phyloP scores from a whole-genome alignment of 768 basidiomycete species.

The Tricholoma terreum region DNA sequence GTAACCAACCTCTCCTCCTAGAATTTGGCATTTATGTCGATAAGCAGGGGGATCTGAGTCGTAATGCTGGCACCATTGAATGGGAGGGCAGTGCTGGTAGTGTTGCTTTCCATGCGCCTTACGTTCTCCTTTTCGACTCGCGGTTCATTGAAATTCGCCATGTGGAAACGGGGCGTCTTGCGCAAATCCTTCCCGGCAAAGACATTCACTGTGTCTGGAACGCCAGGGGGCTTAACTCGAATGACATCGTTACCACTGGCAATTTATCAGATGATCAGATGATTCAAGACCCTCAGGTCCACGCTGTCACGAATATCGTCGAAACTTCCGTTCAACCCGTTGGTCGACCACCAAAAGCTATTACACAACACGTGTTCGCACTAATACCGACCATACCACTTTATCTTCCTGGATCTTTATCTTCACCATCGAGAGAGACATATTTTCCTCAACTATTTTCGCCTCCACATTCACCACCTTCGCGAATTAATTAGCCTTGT shows the following conservation, averaged over 20 bases:
- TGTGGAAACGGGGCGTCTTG: constrained; percentile 73
- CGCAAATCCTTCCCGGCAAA: constrained; percentile 77
- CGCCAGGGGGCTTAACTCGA: constrained; percentile 58
- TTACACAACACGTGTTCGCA: constrained; percentile 74
- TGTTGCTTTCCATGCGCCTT: constrained; percentile 86
- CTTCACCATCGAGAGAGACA: constrained; percentile 50
- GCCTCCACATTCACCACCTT: constrained; percentile 54
- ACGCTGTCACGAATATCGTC: constrained; percentile 75
- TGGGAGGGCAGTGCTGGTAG: constrained; percentile 93
- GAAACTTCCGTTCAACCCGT: constrained; percentile 40
- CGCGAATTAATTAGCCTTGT: constrained; percentile 23
- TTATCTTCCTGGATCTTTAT: constrained; percentile 59
- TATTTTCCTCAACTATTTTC: constrained; percentile 53
- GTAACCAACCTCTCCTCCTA: constrained; percentile 25
- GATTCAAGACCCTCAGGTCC: constrained; percentile 78
- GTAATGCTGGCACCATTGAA: constrained; percentile 70
- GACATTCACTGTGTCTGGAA: constrained; percentile 91
- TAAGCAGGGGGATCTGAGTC: constrained; percentile 85
- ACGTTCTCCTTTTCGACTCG: constrained; percentile 82
- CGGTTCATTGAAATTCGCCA: constrained; percentile 91
- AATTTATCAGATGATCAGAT: constrained; percentile 45
- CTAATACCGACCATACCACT: constrained; percentile 74
- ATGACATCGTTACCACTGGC: constrained; percentile 60
- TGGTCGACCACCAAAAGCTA: constrained; percentile 41
- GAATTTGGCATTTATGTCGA: constrained; percentile 93